Base-by-base conservation (phyloP, 139 green algal species). In the Deuterostichococcus epilithicus region DNA sequence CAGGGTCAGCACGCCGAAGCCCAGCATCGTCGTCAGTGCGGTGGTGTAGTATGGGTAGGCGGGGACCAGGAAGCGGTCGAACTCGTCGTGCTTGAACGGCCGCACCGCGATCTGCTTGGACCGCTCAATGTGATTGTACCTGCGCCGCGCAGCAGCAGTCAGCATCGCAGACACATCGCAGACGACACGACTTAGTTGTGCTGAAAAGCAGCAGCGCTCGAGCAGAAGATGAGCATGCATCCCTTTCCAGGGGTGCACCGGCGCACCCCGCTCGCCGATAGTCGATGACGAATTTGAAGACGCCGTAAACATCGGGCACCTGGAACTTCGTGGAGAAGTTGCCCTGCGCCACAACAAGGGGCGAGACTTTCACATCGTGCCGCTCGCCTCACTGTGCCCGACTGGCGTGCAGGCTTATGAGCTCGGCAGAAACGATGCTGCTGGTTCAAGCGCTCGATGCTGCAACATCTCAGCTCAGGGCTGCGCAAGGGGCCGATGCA, bases 211-310 rank as follows among this genome's bases (percentile, higher is more conserved):
- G n/a, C n/a, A n/a, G n/a, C n/a, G n/a, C n/a, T n/a, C n/a, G n/a
- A n/a, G n/a, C n/a, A n/a, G n/a, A n/a, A n/a, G n/a, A n/a, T n/a
- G n/a, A n/a, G n/a, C n/a, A n/a, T n/a, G n/a, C n/a, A n/a, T n/a
- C n/a, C n/a, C n/a, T n/a, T n/a, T n/a, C n/a, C n/a, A n/a, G n/a
- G n/a, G n/a, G n/a, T n/a, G n/a, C n/a, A n/a, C n/a, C n/a, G n/a
- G 76, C 77, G 82, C 96, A 97, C 1, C 95, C 95, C 6, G 81
- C 73, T 38, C 86, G 84, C 30, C 83, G 79, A 88, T 98, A 95
- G 35, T 94, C 81, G 35, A 98, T 70, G n/a, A 91, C 87, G 83
- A 95, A 97, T 88, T 98, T 98, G 90, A 98, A 98, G 39, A 98
- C 93, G 45, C 95, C 95, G 77, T 98, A 98, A 65, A 94, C 90